A percentile compares a stretch with the other conserved stretches of the same genome.
phyloP scores from a whole-genome alignment of 352 stramenopile species.

The Phytophthora ramorum region DNA sequence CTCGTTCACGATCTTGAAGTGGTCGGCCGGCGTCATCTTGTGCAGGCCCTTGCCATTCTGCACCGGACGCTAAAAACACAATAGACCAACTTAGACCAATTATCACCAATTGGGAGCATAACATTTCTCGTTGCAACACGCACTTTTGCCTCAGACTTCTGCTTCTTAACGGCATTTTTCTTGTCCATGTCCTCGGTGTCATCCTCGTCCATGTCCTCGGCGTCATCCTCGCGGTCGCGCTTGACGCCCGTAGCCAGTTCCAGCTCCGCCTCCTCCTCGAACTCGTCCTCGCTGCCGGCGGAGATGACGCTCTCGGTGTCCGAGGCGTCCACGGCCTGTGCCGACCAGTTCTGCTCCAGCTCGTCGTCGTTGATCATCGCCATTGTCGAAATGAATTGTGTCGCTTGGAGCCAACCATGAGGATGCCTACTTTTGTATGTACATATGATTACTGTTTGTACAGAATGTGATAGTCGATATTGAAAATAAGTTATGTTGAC shows the following conservation, averaged over 20 bases:
- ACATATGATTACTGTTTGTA: background rate
- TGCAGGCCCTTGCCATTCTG: slow-evolving; percentile 75
- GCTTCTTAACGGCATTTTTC: slow-evolving; percentile 53
- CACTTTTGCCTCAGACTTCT: slow-evolving; percentile 43
- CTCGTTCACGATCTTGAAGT: slow-evolving; percentile 87
- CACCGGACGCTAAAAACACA: slow-evolving; percentile 22
- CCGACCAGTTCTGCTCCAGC: slow-evolving; percentile 71
- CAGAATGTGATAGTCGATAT: background rate
- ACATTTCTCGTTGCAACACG: background rate
- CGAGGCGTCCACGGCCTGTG: slow-evolving; percentile 42
- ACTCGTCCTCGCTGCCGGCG: slow-evolving; percentile 80
- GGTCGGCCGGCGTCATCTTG: slow-evolving; percentile 77
- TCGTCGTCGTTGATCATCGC: slow-evolving; percentile 57
- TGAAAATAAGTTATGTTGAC: background rate
- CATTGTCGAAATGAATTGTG: background rate
- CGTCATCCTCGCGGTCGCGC: slow-evolving; percentile 45
- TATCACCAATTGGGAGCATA: background rate
- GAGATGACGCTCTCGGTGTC: slow-evolving; percentile 66
- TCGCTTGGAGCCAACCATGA: background rate
- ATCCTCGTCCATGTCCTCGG: slow-evolving; percentile 21
- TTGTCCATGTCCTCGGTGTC: no score
- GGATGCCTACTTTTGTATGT: background rate
- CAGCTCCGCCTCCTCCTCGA: slow-evolving; percentile 75
- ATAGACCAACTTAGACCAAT: no score
- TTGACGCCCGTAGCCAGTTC: slow-evolving; percentile 55